These are phyloP conservation scores for Rubus parviflorus DNA, from an alignment of 306 rosid genomes.

Conservation along the genomic window DNA sequence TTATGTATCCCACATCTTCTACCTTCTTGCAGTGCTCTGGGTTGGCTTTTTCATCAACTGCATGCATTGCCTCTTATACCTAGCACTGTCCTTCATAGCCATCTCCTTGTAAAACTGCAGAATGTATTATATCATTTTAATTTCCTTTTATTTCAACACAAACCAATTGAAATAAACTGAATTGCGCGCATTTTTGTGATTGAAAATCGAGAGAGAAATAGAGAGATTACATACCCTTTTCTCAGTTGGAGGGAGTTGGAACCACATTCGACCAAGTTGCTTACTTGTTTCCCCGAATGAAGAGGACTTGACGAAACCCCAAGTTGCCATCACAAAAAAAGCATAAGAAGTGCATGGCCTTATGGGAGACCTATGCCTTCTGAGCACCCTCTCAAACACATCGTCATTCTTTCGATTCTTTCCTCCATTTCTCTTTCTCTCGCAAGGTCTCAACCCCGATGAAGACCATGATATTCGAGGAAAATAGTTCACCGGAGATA, in stretches of 20 bases:
- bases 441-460: neutral
- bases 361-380: conserved; percentile 25
- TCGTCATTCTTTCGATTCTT: conserved; percentile 10
- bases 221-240: conserved; percentile 17
- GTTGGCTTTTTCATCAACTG: conserved; percentile 17
- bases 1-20: neutral
- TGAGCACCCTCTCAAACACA: conserved; percentile 30
- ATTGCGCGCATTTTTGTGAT: neutral
- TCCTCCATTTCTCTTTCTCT: neutral
- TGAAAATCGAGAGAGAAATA: neutral
- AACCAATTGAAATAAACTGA: neutral
- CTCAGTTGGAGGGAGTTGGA: conserved; percentile 18
- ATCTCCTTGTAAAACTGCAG: conserved; percentile 29
- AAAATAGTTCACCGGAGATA: conserved; percentile 19
- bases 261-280: conserved; percentile 30
- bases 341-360: conserved; percentile 32
- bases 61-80: conserved; percentile 29
- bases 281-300: conserved; percentile 26
- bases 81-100: conserved; percentile 35
- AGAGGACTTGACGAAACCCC: conserved; percentile 17
- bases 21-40: neutral
- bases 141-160: neutral
- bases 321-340: conserved; percentile 27
- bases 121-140: neutral
- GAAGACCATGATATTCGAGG: neutral